These are phyloP conservation scores for Stephanodiscus triporus DNA, from an alignment of 108 stramenopile genomes.

Conservation along the genomic window DNA sequence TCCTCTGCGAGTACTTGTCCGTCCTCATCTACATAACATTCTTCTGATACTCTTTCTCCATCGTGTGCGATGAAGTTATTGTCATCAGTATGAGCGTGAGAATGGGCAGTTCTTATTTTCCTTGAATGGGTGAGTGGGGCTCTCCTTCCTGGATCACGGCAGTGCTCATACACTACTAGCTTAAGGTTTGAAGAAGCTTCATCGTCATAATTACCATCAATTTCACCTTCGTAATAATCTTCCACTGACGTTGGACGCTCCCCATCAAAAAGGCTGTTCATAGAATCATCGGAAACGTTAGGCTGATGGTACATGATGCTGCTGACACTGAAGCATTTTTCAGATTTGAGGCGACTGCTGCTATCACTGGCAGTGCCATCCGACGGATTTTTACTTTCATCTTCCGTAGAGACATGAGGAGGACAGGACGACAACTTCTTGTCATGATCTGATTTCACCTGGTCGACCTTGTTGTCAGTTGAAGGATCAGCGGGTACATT, in stretches of 20 bases:
- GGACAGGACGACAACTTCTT: neutral
- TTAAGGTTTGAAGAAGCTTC: slow-evolving; percentile 1
- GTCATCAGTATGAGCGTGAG: neutral
- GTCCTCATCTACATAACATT: neutral
- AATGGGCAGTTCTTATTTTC: neutral
- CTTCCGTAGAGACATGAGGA: neutral
- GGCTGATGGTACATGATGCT: neutral
- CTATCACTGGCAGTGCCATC: neutral
- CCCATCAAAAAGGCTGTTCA: slow-evolving; percentile 12
- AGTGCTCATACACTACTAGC: slow-evolving; percentile 15
- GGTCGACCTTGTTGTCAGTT: neutral
- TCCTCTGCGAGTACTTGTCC: slow-evolving; percentile 12
- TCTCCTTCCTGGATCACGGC: neutral
- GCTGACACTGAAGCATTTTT: neutral
- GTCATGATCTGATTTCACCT: neutral
- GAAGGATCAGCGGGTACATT: neutral
- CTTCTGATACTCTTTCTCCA: neutral
- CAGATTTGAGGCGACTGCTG: neutral
- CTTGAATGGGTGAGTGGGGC: neutral
- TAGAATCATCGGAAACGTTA: neutral
- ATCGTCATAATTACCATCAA: neutral
- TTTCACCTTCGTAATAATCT: neutral
- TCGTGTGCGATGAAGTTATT: neutral
- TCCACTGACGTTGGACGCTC: neutral
- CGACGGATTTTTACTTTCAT: neutral